These are phyloP conservation scores for Leccinum arenicola DNA, from an alignment of 768 basidiomycete species.

Conservation along the genomic window DNA sequence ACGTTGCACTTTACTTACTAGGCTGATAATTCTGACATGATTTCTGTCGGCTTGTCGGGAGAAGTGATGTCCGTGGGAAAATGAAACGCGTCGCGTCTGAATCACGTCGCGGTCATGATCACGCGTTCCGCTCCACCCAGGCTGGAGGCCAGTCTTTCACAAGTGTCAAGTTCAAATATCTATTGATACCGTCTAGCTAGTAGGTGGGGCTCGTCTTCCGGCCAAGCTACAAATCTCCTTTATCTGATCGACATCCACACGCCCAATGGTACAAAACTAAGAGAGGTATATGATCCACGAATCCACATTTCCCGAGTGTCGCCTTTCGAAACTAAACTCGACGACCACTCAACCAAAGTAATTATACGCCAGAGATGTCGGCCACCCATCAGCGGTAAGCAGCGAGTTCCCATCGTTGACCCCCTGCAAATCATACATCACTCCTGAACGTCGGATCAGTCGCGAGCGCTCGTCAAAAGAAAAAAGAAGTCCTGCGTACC, in stretches of 20 bases:
- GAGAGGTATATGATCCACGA: neutral
- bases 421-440: slow-evolving; percentile 51
- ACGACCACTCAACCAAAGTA: slow-evolving; percentile 41
- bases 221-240: neutral
- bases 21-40: slow-evolving; percentile 48
- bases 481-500: slow-evolving; percentile 41
- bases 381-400: slow-evolving; percentile 42
- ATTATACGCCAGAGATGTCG: slow-evolving; percentile 52
- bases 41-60: neutral
- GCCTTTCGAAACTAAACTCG: neutral
- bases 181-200: neutral
- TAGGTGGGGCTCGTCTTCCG: neutral
- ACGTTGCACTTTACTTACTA: slow-evolving; percentile 39
- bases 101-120: slow-evolving; percentile 26
- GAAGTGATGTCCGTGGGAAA: neutral
- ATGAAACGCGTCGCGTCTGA: slow-evolving; percentile 31
- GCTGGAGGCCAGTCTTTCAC: neutral
- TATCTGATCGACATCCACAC: too few relatives aligned
- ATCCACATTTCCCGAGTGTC: neutral
- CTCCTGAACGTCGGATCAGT: slow-evolving; percentile 35
- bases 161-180: neutral
- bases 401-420: slow-evolving; percentile 58
- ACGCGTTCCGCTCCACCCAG: slow-evolving; percentile 2
- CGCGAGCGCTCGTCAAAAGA: neutral
- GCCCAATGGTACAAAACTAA: slow-evolving; percentile 10